A percentile compares a stretch with the other conserved stretches of the same genome.
These are phyloP conservation scores for Rubia balearica DNA, from an alignment of 305 asterid species.

Conservation along the genomic window DNA sequence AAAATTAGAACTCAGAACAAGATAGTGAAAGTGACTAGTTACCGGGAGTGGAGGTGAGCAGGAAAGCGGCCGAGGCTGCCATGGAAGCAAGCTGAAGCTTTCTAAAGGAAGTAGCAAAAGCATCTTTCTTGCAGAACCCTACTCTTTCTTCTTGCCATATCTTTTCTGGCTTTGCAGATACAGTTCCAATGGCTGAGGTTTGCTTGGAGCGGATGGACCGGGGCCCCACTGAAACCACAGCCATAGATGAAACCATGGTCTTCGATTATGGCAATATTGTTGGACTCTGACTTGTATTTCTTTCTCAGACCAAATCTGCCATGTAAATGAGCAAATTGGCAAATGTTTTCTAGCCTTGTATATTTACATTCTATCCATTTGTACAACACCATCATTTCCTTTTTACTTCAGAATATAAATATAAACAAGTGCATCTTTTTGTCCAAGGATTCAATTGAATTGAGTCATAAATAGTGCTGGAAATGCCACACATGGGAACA, in stretches of 20 bases:
- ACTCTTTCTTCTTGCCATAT: background rate
- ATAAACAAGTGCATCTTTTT: background rate
- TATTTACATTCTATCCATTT: background rate
- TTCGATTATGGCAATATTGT: background rate
- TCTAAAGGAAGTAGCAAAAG: slow-evolving; percentile 5
- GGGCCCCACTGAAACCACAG: slow-evolving; percentile 5
- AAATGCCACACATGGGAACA: background rate
- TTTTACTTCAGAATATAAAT: background rate
- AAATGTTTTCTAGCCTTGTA: background rate
- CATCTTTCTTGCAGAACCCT: slow-evolving; percentile 6
- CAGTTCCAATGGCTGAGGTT: slow-evolving; percentile 9
- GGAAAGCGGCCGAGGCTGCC: slow-evolving; percentile 21
- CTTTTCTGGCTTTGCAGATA: slow-evolving; percentile 1
- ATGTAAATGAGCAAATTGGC: background rate
- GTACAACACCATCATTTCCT: background rate
- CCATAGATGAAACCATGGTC: slow-evolving; percentile 16
- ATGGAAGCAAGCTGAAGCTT: slow-evolving; percentile 11
- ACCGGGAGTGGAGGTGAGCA: slow-evolving; percentile 25
- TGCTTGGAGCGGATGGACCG: background rate
- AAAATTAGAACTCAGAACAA: background rate
- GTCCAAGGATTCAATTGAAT: background rate
- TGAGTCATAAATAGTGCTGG: background rate
- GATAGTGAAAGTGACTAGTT: background rate
- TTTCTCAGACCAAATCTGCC: background rate
- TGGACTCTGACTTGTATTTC: background rate